Conservation (phyloP, 345 rosid genomes). For the Rhizophora mangle region DNA sequence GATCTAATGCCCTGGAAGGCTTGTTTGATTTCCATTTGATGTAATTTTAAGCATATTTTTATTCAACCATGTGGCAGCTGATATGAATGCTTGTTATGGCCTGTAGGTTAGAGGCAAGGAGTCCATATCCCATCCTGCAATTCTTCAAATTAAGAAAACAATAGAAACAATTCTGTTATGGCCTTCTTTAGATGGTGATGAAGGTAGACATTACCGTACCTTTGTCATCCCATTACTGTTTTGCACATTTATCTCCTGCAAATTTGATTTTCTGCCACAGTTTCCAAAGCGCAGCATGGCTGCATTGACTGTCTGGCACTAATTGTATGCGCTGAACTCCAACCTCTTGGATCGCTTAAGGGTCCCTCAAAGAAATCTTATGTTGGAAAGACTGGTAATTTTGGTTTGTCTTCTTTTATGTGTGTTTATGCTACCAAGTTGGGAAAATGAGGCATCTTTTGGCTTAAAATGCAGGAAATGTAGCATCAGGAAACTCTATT, state of each 20-base stretch:
- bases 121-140: constrained; percentile 44
- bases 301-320: constrained; percentile 88
- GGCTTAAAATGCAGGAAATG: constrained; percentile 42
- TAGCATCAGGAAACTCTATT: constrained; percentile 30
- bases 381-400: constrained; percentile 26
- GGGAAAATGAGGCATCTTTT: constrained; percentile 15
- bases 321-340: constrained; percentile 70
- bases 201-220: constrained; percentile 42
- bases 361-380: constrained; percentile 25
- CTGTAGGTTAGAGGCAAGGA: constrained; percentile 62
- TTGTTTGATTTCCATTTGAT: constrained; percentile 2
- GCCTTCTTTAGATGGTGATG: constrained; percentile 72
- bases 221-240: constrained; percentile 1
- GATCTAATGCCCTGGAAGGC: background rate
- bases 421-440: background rate
- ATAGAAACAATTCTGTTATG: constrained; percentile 58
- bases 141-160: constrained; percentile 46
- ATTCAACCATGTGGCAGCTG: constrained; percentile 11
- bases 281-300: constrained; percentile 89
- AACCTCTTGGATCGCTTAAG: constrained; percentile 41
- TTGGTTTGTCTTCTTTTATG: constrained; percentile 27
- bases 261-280: constrained; percentile 33
- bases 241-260: constrained; percentile 10
- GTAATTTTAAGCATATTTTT: constrained; percentile 13
- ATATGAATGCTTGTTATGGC: constrained; percentile 17